Evolutionary conservation across 2,329 filamentous ascomycete genomes (phyloP), one percentile per base, ranked within the genome.

Genomic region (Colletotrichum tamarilloi): DNA sequence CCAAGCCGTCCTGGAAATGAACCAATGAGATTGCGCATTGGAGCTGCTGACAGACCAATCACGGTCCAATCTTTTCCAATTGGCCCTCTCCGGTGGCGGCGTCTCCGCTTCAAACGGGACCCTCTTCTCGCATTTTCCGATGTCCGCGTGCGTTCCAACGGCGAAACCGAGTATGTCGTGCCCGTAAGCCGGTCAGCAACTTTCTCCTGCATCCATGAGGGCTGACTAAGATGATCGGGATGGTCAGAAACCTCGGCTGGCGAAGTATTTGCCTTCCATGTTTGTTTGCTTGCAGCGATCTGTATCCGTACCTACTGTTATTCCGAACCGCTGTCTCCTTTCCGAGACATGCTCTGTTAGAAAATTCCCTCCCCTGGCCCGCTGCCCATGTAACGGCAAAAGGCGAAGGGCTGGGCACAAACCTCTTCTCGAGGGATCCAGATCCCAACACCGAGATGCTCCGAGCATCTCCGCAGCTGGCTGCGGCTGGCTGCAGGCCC

Each of bases 41-140:
- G 46, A 53, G 26, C n/a, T 8, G 22, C 16, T 12, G 11, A 19
- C 64, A 46, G 65, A 42, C 69, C 69, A 72, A 72, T 72, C 69
- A 70, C 28, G 22, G 14, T 22, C 55, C 16, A 8, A 73, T 22
- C 35, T 64, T 65, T 70, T 62, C 53, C 60, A 65, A 73, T 73
- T 70, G 59, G 60, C 26, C 14, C 22, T 38, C 60, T 49, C 56
- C 67, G 66, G 70, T 73, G 70, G 70, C 70, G 67, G 59, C 24
- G 35, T 64, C 35, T 60, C 70, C 70, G 67, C 70, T 49, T 55
- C 26, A 28, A 52, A 52, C 24, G 42, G 68, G 26, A 11, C 49
- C 49, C 12, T 66, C 46, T 26, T 22, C 6, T 24, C 11, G 58
- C 58, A 42, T 46, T 62, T 30, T 52, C 59, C 59, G 42, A 62